Evolutionary conservation across 345 rosid species (phyloP), one percentile per base, ranked within the genome.

Genomic region (Populus deltoides): DNA sequence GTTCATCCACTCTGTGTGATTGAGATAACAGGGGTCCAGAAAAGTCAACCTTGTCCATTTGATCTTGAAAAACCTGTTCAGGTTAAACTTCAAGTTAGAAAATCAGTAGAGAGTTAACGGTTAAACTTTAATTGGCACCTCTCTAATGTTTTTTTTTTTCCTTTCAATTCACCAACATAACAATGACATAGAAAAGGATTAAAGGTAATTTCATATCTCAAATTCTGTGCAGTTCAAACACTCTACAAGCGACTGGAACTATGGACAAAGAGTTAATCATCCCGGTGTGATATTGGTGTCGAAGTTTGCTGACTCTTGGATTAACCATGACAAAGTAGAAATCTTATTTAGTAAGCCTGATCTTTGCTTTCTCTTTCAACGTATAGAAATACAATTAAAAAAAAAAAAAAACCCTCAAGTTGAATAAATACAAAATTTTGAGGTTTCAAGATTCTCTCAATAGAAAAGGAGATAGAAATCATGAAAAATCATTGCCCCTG

Each of bases 11-110:
- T 82, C 92, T 88, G 66, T 89, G 84, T 41, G 97, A 78, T 55
- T 93, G 94, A 82, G 97, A 86, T 82, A 96, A 78, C 80, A 96
- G 80, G 24, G 98, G 99, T 66, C 91, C 98, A 7, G 97, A 93
- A 83, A 92, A 93, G 55, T 93, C 97, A 49, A 96, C 94, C 84
- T 88, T 89, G 84, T 90, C 93, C 66, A 83, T 90, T 65, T 90
- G 82, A 53, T 83, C 86, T 45, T 83, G 86, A 81, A 70, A 89
- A 81, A 87, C 93, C 99, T 93, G 96, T 79, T 67, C 69, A 75
- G 22, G 20, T 55, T 53, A 57, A 71, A 66, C 51, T 62, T 22
- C 31, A 45, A 8, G 62, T 59, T 45, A 80, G 39, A 72, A 43
- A 38, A 17, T 59, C 65, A 59, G 3, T 27, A 31, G 38, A 38